These are phyloP conservation scores for Geosiphon pyriformis DNA, from an alignment of 192 early-diverging fungal species.

Conservation along the genomic window DNA sequence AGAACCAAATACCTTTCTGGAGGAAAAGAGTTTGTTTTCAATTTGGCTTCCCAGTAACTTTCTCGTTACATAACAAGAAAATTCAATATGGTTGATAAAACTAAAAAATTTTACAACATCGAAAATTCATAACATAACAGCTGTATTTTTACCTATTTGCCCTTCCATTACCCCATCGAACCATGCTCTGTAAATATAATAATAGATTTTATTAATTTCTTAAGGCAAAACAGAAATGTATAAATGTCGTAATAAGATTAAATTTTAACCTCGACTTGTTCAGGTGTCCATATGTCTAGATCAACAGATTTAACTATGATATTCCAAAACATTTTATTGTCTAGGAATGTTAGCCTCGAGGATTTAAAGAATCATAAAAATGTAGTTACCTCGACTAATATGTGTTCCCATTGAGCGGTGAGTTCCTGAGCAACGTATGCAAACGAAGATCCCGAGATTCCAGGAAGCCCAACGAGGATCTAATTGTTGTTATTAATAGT, in stretches of 20 bases:
- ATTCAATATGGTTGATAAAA: no score
- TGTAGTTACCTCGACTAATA: slow-evolving; percentile 67
- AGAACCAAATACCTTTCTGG: slow-evolving; percentile 51
- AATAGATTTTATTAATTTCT: neutral
- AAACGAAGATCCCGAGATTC: slow-evolving; percentile 59
- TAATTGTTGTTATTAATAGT: slow-evolving; percentile 6
- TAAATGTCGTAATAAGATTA: neutral
- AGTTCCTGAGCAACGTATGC: slow-evolving; percentile 62
- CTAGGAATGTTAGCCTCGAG: neutral
- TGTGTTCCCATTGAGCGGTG: slow-evolving; percentile 83
- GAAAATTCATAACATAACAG: neutral
- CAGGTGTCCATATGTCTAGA: slow-evolving; percentile 74
- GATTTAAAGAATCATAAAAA: neutral
- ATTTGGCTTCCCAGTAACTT: slow-evolving; percentile 52
- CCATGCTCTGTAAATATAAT: slow-evolving; percentile 47
- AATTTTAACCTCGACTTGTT: slow-evolving; percentile 56
- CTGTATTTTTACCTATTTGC: slow-evolving; percentile 50
- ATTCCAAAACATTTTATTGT: slow-evolving; percentile 5
- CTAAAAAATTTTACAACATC: neutral
- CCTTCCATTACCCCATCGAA: slow-evolving; percentile 72
- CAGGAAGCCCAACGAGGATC: slow-evolving; percentile 70
- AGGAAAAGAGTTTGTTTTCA: slow-evolving; percentile 40
- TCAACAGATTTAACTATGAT: slow-evolving; percentile 75
- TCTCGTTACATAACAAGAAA: neutral
- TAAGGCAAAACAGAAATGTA: neutral